Evolutionary conservation across 371 early-diverging fungal genomes (phyloP).

Genomic region (Mortierella sp.): DNA sequence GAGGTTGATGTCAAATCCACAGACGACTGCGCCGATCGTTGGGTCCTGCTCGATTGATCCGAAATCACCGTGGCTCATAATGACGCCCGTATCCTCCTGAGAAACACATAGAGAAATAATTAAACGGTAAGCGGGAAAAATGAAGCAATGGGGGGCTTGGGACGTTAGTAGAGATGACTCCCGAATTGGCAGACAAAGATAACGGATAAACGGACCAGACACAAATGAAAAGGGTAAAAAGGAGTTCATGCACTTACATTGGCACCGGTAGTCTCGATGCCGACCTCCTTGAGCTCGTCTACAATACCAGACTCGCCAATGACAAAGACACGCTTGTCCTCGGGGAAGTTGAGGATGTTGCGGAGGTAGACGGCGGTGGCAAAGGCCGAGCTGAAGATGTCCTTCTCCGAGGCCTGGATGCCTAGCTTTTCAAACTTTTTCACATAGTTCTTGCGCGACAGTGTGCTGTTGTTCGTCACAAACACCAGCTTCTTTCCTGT

Average conservation of each 20-base stretch:
- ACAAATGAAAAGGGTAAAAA: not conserved
- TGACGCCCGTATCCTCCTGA: slow-evolving; percentile 65
- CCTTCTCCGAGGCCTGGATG: slow-evolving; percentile 84
- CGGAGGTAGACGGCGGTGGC: slow-evolving; percentile 95
- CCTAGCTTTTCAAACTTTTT: slow-evolving; percentile 86
- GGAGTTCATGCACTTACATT: slow-evolving; percentile 59
- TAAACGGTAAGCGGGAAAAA: too few relatives aligned
- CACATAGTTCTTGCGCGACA: slow-evolving; percentile 84
- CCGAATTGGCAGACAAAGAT: not conserved
- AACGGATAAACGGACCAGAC: not conserved
- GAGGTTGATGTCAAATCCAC: slow-evolving; percentile 90
- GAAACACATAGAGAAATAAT: not conserved
- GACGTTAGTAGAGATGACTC: not conserved
- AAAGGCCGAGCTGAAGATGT: slow-evolving; percentile 95
- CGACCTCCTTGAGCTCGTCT: slow-evolving; percentile 86
- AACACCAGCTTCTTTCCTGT: slow-evolving; percentile 89
- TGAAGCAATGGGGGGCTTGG: not conserved
- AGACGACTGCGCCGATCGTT: slow-evolving; percentile 87
- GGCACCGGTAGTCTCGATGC: slow-evolving; percentile 73
- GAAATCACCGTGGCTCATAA: slow-evolving; percentile 63
- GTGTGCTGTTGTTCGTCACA: slow-evolving; percentile 97
- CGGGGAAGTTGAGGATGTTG: slow-evolving; percentile 82
- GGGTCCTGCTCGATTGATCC: slow-evolving; percentile 66
- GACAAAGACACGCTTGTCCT: slow-evolving; percentile 90
- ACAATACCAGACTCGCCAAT: slow-evolving; percentile 92